Base-by-base conservation (phyloP, 2,329 filamentous ascomycete species). In the Dactylonectria macrodidyma region DNA sequence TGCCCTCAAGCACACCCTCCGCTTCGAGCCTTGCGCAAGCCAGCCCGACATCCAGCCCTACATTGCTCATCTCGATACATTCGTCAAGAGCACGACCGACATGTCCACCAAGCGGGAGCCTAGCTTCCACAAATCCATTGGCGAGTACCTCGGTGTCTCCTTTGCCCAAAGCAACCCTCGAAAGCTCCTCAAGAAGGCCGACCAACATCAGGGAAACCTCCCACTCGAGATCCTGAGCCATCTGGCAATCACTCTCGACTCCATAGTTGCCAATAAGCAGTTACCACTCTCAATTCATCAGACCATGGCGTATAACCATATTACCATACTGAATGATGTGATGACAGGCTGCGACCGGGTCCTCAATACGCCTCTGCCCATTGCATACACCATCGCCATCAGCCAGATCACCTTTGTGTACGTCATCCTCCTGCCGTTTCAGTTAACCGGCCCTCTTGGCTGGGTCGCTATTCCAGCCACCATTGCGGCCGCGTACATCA, bases 381-480 rank as follows among this genome's bases (percentile, higher is more conserved):
- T 94, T 62, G 93, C 93, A 48, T 95, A 95, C 84, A 90, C 88
- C 71, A 95, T 96, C 75, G 89, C 93, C 74, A 95, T 95, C 78
- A 90, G 90, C 19, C 93, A 95, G 78, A 95, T 95, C 77, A 93
- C 93, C 46, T 95, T 92, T 91, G 88, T 94, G 51, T 96, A 95
- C 81, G 90, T 95, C 62, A 82, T 94, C 73, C 85, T 93, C 41
- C 86, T 96, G 2, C 93, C 93, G 5, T 95, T 95, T 85, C 93
- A 96, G 81, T 88, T 96, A 6, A 88, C 88, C 77, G 76, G 80
- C 1, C 78, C 82, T 5, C 87, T 96, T 1, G 77, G 81, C 24
- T 95, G 91, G 91, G 86, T 94, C 71, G 91, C 93, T 9, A 95
- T 95, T 71, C 93, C 93, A 0, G 93, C 90, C 34, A 91, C 90